phyloP scores from a whole-genome alignment of 2,329 filamentous ascomycete species.

The Aspergillus proliferans region DNA sequence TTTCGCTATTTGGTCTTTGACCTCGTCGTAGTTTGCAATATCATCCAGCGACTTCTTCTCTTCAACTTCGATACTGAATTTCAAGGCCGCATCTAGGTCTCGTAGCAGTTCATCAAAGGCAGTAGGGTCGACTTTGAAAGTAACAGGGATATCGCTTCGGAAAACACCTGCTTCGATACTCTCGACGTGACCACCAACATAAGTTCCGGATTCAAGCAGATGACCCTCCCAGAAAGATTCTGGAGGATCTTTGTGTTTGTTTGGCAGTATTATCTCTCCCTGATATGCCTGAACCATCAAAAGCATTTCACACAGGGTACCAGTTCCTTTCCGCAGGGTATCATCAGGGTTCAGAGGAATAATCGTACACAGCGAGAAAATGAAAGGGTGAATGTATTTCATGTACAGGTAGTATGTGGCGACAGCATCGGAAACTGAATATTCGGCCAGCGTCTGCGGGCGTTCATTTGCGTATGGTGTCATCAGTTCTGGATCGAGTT shows the following conservation, averaged over 20 bases:
- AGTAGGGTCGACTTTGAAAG: slow-evolving; percentile 81
- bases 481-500: slow-evolving; percentile 96
- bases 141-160: slow-evolving; percentile 86
- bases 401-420: slow-evolving; percentile 99
- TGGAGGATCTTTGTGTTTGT: slow-evolving; percentile 86
- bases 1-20: slow-evolving; percentile 73
- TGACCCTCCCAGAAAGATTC: slow-evolving; percentile 97
- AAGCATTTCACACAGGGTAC: slow-evolving; percentile 98
- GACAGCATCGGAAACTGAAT: slow-evolving; percentile 97
- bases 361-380: slow-evolving; percentile 97
- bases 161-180: slow-evolving; percentile 99
- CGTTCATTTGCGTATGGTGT: slow-evolving; percentile 79
- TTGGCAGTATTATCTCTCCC: slow-evolving; percentile 84
- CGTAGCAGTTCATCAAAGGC: slow-evolving; percentile 83
- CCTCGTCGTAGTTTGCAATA: slow-evolving; percentile 72
- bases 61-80: slow-evolving; percentile 79
- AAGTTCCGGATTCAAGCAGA: slow-evolving; percentile 91
- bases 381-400: slow-evolving; percentile 99
- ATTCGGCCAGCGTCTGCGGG: slow-evolving; percentile 90
- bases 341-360: slow-evolving; percentile 89
- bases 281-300: slow-evolving; percentile 98
- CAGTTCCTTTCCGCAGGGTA: slow-evolving; percentile 87
- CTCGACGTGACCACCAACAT: slow-evolving; percentile 96
- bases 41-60: slow-evolving; percentile 77
- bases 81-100: slow-evolving; percentile 82